Base-by-base conservation (phyloP, 169 alveolate genomes). In the Babesia gibsoni region DNA sequence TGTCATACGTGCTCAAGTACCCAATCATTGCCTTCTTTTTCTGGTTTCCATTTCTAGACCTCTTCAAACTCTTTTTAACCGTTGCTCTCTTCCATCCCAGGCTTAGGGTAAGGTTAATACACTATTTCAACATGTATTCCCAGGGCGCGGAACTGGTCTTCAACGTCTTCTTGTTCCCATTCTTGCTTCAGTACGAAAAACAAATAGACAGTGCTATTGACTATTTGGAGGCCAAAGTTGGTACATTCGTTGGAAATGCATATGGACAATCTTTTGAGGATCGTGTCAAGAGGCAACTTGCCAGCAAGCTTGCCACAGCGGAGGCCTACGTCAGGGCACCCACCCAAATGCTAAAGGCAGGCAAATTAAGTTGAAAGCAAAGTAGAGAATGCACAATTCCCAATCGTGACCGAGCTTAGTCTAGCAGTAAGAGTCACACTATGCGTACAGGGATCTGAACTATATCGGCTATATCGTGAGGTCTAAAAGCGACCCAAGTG, bases 111-210 rank as follows among this genome's bases (percentile, higher is more conserved):
- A 29, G 88, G 20, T 23, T 0, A 22, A 10, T n/a, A 2, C 2
- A 14, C 18, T 12, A 10, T 14, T 29, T 23, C 46, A 63, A 29
- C 32, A 8, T 68, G 14, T 12, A 66, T 22, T 8, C 32, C 23
- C 57, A 77, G 85, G 85, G 85, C 9, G 85, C 85, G n/a, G 85
- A 77, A 29, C 30, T 57, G 29, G 70, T 77, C 14, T 77, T 61
- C 74, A 67, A 67, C 52, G 27, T 56, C 37, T 20, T 66, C 33
- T 63, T 77, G 2, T 46, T 64, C 53, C 85, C 85, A 20, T 10
- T 77, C 10, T 63, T 77, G 35, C 20, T 61, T 2, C 66, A 67
- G 50, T 77, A 77, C 42, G 85, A 77, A 41, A 27, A 66, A 23
- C 70, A 39, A 58, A 67, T 77, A 30, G 85, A 77, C 59, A 50